Evolutionary conservation across 2,329 filamentous ascomycete species (phyloP).

Genomic region (Colletotrichum sp.): DNA sequence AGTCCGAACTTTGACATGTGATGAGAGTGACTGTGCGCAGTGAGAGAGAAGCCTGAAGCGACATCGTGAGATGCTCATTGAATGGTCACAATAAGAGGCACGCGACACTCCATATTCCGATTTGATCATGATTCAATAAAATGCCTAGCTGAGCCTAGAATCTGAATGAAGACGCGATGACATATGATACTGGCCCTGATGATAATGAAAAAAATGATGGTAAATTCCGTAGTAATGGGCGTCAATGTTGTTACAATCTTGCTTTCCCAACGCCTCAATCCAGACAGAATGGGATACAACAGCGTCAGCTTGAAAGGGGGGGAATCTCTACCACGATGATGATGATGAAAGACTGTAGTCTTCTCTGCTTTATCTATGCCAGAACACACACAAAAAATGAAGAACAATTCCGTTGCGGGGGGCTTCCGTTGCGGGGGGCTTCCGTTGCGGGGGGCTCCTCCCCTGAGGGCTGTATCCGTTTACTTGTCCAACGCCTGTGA

Average conservation of each 20-base stretch:
- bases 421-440: background rate
- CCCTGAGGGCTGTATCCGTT: background rate
- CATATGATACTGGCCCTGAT: background rate
- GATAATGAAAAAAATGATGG: background rate
- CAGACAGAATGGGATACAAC: background rate
- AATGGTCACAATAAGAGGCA: background rate
- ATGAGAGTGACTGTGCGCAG: background rate
- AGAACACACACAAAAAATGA: background rate
- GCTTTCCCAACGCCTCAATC: background rate
- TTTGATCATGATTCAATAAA: background rate
- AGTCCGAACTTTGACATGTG: background rate
- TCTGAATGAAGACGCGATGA: background rate
- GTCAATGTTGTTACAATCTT: constrained; percentile 1
- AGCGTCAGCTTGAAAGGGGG: background rate
- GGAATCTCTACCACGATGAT: background rate
- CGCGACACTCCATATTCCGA: accelerated
- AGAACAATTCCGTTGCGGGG: background rate
- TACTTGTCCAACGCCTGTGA: constrained; percentile 20
- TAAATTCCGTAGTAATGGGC: background rate
- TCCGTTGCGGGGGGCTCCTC: background rate
- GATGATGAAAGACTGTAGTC: background rate
- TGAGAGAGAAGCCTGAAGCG: background rate
- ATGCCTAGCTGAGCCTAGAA: background rate
- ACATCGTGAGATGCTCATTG: background rate
- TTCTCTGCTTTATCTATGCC: background rate